These are phyloP conservation scores for Apiospora rasikravindrae DNA, from an alignment of 2,329 filamentous ascomycete species.

Conservation along the genomic window DNA sequence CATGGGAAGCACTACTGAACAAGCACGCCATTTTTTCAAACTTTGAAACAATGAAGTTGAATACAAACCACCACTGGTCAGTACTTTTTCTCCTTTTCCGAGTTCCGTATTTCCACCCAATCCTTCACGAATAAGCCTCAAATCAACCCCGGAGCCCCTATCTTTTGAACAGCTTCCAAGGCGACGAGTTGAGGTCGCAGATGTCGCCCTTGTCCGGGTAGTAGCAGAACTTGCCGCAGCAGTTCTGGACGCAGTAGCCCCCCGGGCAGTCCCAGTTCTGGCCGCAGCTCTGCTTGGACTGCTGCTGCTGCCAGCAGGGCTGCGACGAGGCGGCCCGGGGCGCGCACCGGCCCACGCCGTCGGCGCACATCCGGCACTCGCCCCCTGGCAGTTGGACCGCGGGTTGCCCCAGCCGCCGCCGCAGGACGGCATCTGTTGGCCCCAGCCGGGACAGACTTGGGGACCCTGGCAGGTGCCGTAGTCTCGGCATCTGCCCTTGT, in stretches of 20 bases:
- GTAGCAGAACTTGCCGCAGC: neutral
- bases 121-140: neutral
- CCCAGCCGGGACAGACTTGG: neutral
- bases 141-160: neutral
- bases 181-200: neutral
- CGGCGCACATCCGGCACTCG: neutral
- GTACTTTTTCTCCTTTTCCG: neutral
- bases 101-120: neutral
- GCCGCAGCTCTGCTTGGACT: neutral
- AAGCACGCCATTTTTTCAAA: too few relatives aligned
- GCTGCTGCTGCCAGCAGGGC: conserved; percentile 4
- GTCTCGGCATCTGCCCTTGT: neutral
- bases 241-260: neutral
- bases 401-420: neutral
- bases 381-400: neutral
- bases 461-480: neutral
- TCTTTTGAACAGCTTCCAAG: neutral
- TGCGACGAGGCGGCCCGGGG: neutral
- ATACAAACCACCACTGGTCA: too few relatives aligned
- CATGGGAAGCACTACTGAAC: too few relatives aligned
- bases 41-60: too few relatives aligned
- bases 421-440: neutral
- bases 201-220: conserved; percentile 3
- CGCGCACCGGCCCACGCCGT: neutral
- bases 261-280: neutral